Conservation (phyloP, 2,329 filamentous ascomycete genomes). For the Trichoderma sp. region DNA sequence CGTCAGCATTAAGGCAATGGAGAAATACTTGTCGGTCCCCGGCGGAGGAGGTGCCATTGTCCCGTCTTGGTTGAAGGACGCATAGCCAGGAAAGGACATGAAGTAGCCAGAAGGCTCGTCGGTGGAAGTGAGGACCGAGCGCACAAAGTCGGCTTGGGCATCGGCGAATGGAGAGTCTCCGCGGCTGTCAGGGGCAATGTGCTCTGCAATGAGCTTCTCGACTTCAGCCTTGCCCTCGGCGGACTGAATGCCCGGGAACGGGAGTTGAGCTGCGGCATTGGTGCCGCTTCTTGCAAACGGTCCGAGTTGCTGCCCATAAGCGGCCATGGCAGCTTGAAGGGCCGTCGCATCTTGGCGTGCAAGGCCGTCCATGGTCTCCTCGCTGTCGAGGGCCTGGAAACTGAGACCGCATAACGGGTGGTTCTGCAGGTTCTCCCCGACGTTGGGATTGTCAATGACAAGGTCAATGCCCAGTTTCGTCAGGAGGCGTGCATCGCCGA, state of each 20-base stretch:
- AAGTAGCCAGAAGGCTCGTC: constrained; percentile 14
- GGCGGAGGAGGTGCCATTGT: constrained; percentile 27
- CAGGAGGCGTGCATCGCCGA: constrained; percentile 41
- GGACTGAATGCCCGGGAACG: constrained; percentile 6
- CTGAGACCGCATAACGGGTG: constrained; percentile 33
- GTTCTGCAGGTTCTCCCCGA: constrained; percentile 44
- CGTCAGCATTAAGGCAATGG: constrained; percentile 57
- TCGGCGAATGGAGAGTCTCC: neutral
- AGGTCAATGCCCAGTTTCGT: constrained; percentile 37
- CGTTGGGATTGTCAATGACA: constrained; percentile 40
- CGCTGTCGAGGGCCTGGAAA: constrained; percentile 23
- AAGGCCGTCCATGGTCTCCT: constrained; percentile 37
- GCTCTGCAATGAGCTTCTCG: constrained; percentile 13
- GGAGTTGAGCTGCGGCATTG: constrained; percentile 12
- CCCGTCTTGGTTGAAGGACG: constrained; percentile 33
- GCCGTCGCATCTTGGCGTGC: constrained; percentile 36
- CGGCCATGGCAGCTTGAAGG: constrained; percentile 36
- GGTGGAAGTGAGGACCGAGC: constrained; percentile 13
- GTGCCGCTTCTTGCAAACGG: constrained; percentile 22
- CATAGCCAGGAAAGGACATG: constrained; percentile 22
- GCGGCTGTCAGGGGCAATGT: neutral
- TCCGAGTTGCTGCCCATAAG: constrained; percentile 33
- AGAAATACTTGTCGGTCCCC: constrained; percentile 52
- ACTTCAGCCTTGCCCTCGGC: constrained; percentile 6
- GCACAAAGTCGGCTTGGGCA: constrained; percentile 20